A percentile compares a stretch with the other conserved stretches of the same genome.
Conservation (phyloP, 495 filamentous ascomycete genomes). For the Cetradonia linearis region DNA sequence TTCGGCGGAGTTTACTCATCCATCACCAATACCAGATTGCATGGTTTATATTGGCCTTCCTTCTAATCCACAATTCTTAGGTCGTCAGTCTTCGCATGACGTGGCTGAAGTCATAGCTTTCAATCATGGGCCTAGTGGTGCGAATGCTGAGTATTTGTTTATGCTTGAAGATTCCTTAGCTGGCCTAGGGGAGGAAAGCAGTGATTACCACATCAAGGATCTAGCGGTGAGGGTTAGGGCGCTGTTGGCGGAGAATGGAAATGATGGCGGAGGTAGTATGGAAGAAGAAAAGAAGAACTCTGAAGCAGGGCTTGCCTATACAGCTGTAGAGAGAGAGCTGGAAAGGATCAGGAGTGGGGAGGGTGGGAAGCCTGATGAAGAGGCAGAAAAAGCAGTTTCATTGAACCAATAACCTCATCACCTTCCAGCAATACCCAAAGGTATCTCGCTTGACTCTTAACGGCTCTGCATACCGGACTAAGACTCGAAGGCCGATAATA, state of each 20-base stretch:
- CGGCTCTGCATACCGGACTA: neutral
- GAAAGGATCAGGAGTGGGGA: slow-evolving; percentile 23
- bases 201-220: slow-evolving; percentile 70
- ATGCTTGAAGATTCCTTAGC: slow-evolving; percentile 67
- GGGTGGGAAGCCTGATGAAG: slow-evolving; percentile 26
- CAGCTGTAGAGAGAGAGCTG: slow-evolving; percentile 33
- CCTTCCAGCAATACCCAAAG: neutral
- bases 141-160: slow-evolving; percentile 86
- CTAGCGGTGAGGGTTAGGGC: slow-evolving; percentile 38
- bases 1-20: neutral
- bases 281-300: slow-evolving; percentile 2
- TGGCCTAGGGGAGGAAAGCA: slow-evolving; percentile 61
- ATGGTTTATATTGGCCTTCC: slow-evolving; percentile 95
- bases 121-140: slow-evolving; percentile 73
- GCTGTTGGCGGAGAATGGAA: slow-evolving; percentile 30
- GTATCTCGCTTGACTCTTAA: neutral
- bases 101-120: slow-evolving; percentile 77
- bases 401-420: neutral
- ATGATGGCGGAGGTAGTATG: slow-evolving; percentile 6
- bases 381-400: slow-evolving; percentile 21
- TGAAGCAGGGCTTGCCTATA: slow-evolving; percentile 9
- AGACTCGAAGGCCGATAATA: neutral
- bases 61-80: slow-evolving; percentile 85
- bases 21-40: slow-evolving; percentile 36
- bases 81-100: slow-evolving; percentile 64